phyloP scores from a whole-genome alignment of 2,329 filamentous ascomycete genomes.

The Sporothrix pseudoabietina region DNA sequence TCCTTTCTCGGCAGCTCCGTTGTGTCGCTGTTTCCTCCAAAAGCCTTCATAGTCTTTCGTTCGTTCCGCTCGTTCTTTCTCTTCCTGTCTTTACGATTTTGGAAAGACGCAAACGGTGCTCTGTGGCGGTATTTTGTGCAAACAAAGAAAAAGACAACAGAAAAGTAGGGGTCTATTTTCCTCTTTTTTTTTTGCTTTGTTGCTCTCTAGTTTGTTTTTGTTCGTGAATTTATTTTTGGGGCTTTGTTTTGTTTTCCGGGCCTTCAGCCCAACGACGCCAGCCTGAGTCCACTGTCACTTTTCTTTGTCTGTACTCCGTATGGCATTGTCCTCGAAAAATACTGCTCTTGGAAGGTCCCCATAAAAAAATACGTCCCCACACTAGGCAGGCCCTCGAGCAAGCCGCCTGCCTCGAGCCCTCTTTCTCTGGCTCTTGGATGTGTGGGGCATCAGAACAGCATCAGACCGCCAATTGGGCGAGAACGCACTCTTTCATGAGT shows the following conservation, averaged over 20 bases:
- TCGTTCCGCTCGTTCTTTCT: neutral
- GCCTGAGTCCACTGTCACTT: neutral
- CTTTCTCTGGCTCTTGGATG: neutral
- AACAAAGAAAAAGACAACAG: neutral
- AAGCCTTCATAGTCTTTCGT: neutral
- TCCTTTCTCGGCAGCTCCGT: conserved; percentile 22
- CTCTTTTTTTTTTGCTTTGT: neutral
- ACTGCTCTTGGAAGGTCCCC: conserved; percentile 15
- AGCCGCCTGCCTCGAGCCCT: neutral
- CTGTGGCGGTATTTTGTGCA: neutral
- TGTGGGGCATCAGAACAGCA: conserved; percentile 6
- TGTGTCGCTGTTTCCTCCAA: conserved; percentile 14
- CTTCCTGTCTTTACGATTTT: neutral
- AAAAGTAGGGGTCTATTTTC: neutral
- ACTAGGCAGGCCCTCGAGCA: neutral
- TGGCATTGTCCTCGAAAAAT: neutral
- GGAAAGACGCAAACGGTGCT: neutral
- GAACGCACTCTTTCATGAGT: neutral
- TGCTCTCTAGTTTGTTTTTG: conserved; percentile 7
- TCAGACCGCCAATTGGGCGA: neutral
- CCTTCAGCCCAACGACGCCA: conserved; percentile 19
- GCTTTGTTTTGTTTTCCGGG: neutral
- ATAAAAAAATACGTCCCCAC: conserved; percentile 2
- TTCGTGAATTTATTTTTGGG: neutral
- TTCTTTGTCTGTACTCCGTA: neutral